These are phyloP conservation scores for Lolium multiflorum DNA, from an alignment of 176 grass and related monocot species.

Conservation along the genomic window DNA sequence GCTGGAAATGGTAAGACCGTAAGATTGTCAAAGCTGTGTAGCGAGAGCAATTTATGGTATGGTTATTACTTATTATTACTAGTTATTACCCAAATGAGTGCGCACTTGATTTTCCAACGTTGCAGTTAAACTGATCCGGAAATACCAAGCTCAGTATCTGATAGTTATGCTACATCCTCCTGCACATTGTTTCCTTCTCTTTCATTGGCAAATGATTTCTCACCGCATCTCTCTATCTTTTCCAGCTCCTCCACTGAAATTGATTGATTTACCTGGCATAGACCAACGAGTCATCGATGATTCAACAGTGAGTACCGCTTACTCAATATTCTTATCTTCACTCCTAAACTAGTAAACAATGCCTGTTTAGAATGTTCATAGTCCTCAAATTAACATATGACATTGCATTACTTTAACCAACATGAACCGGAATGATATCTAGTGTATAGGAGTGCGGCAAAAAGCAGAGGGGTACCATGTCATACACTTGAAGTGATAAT, in stretches of 20 bases:
- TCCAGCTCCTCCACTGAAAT: constrained; percentile 95
- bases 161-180: constrained; percentile 4
- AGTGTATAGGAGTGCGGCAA: constrained; percentile 12
- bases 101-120: too few relatives aligned
- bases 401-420: neutral
- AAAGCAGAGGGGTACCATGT: neutral
- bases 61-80: constrained; percentile 8
- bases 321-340: constrained; percentile 2
- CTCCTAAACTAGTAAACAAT: constrained; percentile 3
- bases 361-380: constrained; percentile 9
- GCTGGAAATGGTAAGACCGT: neutral
- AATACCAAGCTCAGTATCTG: constrained; percentile 2
- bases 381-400: constrained; percentile 11
- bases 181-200: constrained; percentile 1
- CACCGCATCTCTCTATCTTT: constrained; percentile 23
- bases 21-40: neutral
- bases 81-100: too few relatives aligned
- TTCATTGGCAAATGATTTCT: constrained; percentile 28
- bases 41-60: constrained; percentile 2
- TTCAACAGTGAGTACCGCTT: constrained; percentile 64
- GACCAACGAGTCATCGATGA: constrained; percentile 93
- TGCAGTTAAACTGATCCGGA: neutral
- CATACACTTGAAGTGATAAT: constrained; percentile 22
- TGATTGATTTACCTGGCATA: constrained; percentile 97
- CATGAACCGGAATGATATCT: neutral